A percentile compares a stretch with the other conserved stretches of the same genome.
Conservation (phyloP, 2,329 filamentous ascomycete species). For the Monosporascus sp. region DNA sequence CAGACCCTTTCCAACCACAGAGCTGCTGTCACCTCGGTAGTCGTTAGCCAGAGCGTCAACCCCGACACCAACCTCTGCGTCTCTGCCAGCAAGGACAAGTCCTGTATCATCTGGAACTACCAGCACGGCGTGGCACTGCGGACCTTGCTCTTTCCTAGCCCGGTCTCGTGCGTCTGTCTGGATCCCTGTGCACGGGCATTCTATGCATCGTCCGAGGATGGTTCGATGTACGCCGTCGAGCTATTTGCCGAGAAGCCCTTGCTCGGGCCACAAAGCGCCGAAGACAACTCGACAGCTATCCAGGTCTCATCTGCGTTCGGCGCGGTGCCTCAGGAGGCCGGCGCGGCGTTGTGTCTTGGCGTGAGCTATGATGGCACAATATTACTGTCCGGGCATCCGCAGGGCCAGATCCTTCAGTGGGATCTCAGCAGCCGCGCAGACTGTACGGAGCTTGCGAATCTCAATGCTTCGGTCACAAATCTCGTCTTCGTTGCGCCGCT, state of each 20-base stretch:
- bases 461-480: conserved; percentile 81
- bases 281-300: conserved; percentile 52
- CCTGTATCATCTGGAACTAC: conserved; percentile 91
- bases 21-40: conserved; percentile 63
- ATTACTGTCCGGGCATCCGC: conserved; percentile 75
- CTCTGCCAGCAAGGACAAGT: conserved; percentile 80
- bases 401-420: conserved; percentile 77
- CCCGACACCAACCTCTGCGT: conserved; percentile 73
- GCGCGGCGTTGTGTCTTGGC: conserved; percentile 62
- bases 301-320: conserved; percentile 51
- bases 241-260: conserved; percentile 56
- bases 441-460: conserved; percentile 60
- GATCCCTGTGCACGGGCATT: conserved; percentile 82
- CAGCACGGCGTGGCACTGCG: conserved; percentile 70
- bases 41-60: conserved; percentile 61
- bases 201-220: conserved; percentile 76
- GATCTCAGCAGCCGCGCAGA: conserved; percentile 68
- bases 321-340: conserved; percentile 58
- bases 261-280: conserved; percentile 47
- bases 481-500: conserved; percentile 66
- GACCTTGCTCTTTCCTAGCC: conserved; percentile 74
- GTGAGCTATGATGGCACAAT: conserved; percentile 79
- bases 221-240: conserved; percentile 74
- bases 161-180: conserved; percentile 66
- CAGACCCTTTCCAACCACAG: conserved; percentile 75